phyloP scores from a whole-genome alignment of 768 basidiomycete species.

The Russula emetica region DNA sequence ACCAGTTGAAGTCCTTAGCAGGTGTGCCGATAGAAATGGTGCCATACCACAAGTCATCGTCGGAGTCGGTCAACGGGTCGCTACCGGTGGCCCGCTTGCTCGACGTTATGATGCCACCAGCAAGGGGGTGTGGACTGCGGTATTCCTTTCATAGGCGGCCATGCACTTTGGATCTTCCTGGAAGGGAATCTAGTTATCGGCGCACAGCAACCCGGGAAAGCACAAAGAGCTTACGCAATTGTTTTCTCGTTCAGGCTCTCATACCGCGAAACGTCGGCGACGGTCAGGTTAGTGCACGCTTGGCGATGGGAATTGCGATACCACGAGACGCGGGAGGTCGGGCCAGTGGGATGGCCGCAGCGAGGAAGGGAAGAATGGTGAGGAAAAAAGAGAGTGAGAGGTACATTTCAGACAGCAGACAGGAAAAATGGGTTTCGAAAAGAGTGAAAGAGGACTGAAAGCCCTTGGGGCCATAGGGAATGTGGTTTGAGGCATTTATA shows the following conservation, averaged over 20 bases:
- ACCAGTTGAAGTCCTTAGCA: constrained; percentile 3
- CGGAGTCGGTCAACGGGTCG: not conserved
- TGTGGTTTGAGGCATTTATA: not conserved
- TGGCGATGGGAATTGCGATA: constrained; percentile 6
- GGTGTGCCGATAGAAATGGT: constrained; percentile 21
- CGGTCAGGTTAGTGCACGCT: not conserved
- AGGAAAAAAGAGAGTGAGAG: not conserved
- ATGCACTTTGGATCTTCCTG: constrained; percentile 15
- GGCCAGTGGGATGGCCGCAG: not conserved
- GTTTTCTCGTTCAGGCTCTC: not conserved
- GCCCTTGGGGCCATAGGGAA: not conserved
- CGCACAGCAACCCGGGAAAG: not conserved
- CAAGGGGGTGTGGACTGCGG: not conserved
- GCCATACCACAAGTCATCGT: constrained; percentile 15
- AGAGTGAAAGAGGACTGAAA: not conserved
- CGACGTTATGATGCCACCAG: not conserved
- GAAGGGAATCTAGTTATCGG: not conserved
- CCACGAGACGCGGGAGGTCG: not conserved
- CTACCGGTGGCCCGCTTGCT: constrained; percentile 1
- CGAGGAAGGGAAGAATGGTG: not conserved
- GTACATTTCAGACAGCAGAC: constrained; percentile 1
- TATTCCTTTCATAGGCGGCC: constrained; percentile 8
- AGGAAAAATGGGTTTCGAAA: not conserved
- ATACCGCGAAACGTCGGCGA: not conserved
- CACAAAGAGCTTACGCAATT: not conserved